Evolutionary conservation across 208 protist species (phyloP).

Genomic region (Endotrypanum monterogeii): DNA sequence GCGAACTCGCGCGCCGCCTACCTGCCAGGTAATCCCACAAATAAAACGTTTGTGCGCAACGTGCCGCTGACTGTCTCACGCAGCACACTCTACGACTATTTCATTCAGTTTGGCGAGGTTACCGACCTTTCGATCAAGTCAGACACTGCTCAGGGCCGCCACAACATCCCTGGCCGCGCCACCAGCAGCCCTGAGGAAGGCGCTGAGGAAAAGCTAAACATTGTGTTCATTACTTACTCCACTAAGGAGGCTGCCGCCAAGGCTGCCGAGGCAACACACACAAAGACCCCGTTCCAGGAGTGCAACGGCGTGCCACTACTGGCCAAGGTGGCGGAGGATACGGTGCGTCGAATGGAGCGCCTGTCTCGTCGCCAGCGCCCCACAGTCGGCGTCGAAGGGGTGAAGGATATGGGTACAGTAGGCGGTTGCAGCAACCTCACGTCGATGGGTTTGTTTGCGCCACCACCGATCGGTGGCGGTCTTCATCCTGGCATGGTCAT

Average conservation of each 20-base stretch:
- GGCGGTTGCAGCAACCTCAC: background rate
- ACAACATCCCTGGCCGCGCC: constrained; percentile 4
- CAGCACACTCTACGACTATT: constrained; percentile 45
- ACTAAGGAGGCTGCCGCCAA: constrained; percentile 58
- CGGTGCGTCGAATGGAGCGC: constrained; percentile 61
- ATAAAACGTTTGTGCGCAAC: constrained; percentile 78
- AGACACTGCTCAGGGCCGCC: constrained; percentile 50
- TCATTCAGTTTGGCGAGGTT: constrained; percentile 64
- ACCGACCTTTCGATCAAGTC: constrained; percentile 72
- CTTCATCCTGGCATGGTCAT: constrained; percentile 17
- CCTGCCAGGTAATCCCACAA: constrained; percentile 66
- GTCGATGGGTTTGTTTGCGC: constrained; percentile 1
- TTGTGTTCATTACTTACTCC: constrained; percentile 77
- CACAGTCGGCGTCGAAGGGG: background rate
- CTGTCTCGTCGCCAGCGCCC: constrained; percentile 43
- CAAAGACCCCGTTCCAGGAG: constrained; percentile 55
- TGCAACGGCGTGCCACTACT: constrained; percentile 72
- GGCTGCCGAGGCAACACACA: constrained; percentile 66
- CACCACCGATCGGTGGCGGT: background rate
- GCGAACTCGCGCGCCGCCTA: constrained; percentile 71
- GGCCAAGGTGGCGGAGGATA: constrained; percentile 81
- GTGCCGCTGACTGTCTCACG: constrained; percentile 55
- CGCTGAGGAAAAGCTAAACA: constrained; percentile 44
- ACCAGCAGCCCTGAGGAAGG: constrained; percentile 7
- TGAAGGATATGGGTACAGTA: constrained; percentile 3